Conservation (phyloP, 1,284 basidiomycete species). For the Fomitopsis palustris region DNA sequence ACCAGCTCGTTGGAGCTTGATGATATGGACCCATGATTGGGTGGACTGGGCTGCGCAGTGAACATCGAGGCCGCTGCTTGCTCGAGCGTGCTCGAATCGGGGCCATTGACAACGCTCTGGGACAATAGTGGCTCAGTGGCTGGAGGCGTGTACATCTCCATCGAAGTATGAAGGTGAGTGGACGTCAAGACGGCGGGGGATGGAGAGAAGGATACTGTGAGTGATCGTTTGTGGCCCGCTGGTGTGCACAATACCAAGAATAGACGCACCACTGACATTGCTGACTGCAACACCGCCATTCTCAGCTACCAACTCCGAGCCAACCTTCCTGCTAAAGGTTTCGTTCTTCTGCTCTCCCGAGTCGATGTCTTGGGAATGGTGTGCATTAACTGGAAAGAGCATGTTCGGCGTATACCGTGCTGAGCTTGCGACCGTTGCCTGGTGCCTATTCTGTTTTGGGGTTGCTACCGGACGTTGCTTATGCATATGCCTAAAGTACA, state of each 20-base stretch:
- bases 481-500: conserved; percentile 71
- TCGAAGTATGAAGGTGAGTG: background rate
- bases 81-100: background rate
- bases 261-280: background rate
- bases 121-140: background rate
- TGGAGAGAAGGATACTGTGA: background rate
- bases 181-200: background rate
- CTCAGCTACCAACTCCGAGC: too few relatives aligned
- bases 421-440: background rate
- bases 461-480: conserved; percentile 22
- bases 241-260: background rate
- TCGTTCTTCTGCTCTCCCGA: too few relatives aligned
- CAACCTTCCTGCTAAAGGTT: too few relatives aligned
- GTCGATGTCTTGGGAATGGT: background rate
- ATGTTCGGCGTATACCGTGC: background rate
- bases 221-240: background rate
- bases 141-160: background rate
- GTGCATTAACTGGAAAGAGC: conserved; percentile 1
- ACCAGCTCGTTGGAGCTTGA: background rate
- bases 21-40: background rate
- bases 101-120: background rate
- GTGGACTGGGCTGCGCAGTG: background rate
- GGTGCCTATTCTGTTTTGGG: conserved; percentile 10
- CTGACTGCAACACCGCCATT: background rate
- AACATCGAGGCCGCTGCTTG: background rate